Evolutionary conservation across 2,329 filamentous ascomycete species (phyloP), one percentile per base, ranked within the genome.

Genomic region (Epicoccum sorghinum): DNA sequence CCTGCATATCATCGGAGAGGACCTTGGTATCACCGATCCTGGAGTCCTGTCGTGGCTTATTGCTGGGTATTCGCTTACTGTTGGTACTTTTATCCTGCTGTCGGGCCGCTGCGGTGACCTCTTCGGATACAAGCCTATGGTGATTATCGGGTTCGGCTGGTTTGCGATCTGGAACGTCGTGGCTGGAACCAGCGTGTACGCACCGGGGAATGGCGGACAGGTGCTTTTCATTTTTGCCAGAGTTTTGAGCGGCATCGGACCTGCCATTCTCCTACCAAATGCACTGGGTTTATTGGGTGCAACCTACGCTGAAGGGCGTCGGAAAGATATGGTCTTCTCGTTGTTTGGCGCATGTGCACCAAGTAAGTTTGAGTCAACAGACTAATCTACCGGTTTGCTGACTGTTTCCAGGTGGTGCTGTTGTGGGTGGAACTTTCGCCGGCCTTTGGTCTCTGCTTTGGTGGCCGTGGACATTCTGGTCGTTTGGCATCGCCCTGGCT

Each of bases 221-320:
- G 68, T 75, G 2, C 63, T 78, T 3, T 77, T 77, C 53, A 69
- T 71, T 32, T 72, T 73, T 36, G 65, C 70, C 1, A 59, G 75
- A 35, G 75, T 70, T 0, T 42, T 77, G 24, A 65, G 70, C 41
- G 81, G 85, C 0, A 79, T 87, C 14, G 88, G 87, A 0, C 83
- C 85, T 0, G 85, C 86, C 0, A 76, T 90, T 30, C 74, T 81
- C 9, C 75, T 89, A 23, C 87, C 88, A 0, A 90, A 88, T 57
- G 85, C 79, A 0, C 71, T 89, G 22, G 86, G 86, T 2, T 77
- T 90, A 10, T 70, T 89, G 0, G 86, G 85, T 2, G 75, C 77
- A 0, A 79, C 81, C 0, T 89, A 87, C 59, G 72, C 77, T 0
- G 82, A 82, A 0, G 86, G 86, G 0, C 75, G 71, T 47, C 78